Conservation (phyloP, 306 rosid species). For the Sechiopsis laciniata region DNA sequence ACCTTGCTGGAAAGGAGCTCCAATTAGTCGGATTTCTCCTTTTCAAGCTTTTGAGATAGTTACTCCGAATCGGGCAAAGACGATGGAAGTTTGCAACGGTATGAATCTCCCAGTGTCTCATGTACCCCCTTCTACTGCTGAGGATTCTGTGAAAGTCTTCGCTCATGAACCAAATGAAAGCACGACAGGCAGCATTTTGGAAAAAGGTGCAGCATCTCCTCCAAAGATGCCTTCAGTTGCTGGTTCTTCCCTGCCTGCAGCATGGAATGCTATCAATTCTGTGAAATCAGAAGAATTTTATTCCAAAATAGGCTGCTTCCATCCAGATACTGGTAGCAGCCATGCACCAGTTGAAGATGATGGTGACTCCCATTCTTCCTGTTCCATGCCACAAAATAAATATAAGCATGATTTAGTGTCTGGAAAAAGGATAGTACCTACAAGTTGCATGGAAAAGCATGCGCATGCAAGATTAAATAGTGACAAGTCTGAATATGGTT, state of each 20-base stretch:
- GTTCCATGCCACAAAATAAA: constrained; percentile 29
- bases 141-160: constrained; percentile 31
- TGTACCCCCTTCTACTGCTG: constrained; percentile 24
- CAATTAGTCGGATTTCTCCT: constrained; percentile 37
- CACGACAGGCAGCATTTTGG: constrained; percentile 32
- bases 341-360: constrained; percentile 30
- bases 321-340: constrained; percentile 29
- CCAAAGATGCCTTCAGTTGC: constrained; percentile 30
- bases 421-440: constrained; percentile 27
- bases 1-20: constrained; percentile 96
- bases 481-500: constrained; percentile 26
- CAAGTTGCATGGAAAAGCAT: constrained; percentile 22
- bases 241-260: constrained; percentile 33
- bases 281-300: constrained; percentile 28
- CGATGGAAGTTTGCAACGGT: constrained; percentile 29
- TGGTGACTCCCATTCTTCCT: constrained; percentile 32
- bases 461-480: constrained; percentile 28
- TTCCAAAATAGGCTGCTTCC: constrained; percentile 30
- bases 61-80: constrained; percentile 31
- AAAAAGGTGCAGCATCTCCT: constrained; percentile 35
- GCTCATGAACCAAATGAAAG: constrained; percentile 33
- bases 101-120: constrained; percentile 36
- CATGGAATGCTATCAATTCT: constrained; percentile 34
- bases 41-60: constrained; percentile 35
- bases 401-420: constrained; percentile 27